phyloP scores from a whole-genome alignment of 495 filamentous ascomycete species.

The Staphylotrichum tortipilum region DNA sequence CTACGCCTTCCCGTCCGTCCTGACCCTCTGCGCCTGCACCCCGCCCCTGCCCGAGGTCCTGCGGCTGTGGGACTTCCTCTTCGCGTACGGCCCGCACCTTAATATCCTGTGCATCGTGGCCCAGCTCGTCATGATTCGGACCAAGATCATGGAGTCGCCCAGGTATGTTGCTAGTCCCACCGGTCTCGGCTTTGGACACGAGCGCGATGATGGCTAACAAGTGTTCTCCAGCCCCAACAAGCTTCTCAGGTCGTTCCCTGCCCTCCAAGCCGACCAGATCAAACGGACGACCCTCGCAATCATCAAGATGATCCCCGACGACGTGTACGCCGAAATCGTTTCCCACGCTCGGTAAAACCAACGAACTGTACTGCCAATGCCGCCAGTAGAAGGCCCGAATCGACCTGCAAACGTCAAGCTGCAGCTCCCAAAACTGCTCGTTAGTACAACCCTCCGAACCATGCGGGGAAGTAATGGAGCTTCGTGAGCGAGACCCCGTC shows the following conservation, averaged over 20 bases:
- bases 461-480: too few species aligned
- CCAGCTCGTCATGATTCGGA: constrained; percentile 83
- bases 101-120: constrained; percentile 97
- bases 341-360: constrained; percentile 61
- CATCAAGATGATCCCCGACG: constrained; percentile 76
- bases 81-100: constrained; percentile 88
- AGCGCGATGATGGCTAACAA: constrained; percentile 10
- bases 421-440: too few species aligned
- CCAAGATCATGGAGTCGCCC: constrained; percentile 67
- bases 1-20: constrained; percentile 94
- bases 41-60: constrained; percentile 94
- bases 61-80: constrained; percentile 94
- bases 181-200: neutral
- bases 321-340: constrained; percentile 82
- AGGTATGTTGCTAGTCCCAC: constrained; percentile 51
- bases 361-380: neutral
- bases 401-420: too few species aligned
- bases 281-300: constrained; percentile 71
- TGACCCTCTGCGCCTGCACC: constrained; percentile 92
- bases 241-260: constrained; percentile 80
- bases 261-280: constrained; percentile 70
- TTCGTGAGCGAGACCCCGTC: too few species aligned
- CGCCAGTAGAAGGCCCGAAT: too few species aligned
- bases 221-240: constrained; percentile 65
- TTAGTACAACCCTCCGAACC: too few species aligned